Evolutionary conservation across 192 early-diverging fungal genomes (phyloP), one percentile per base, ranked within the genome.

Genomic region (Cladochytrium replicatum): DNA sequence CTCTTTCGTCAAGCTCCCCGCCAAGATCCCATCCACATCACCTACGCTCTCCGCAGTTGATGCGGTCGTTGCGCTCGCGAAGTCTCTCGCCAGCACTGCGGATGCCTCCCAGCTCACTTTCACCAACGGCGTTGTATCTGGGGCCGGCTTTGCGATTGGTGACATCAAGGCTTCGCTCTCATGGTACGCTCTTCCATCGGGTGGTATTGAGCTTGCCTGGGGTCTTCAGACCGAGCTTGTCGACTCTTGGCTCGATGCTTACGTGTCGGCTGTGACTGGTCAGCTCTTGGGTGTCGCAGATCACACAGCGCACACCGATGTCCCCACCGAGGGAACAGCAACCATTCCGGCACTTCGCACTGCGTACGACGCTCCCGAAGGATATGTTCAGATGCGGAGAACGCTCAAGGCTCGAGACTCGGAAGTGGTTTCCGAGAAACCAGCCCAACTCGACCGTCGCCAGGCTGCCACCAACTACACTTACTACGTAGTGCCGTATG

Each of bases 141-240:
- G n/a, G n/a, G n/a, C n/a, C n/a, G n/a, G n/a, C n/a, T n/a, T n/a
- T n/a, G n/a, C n/a, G n/a, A n/a, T n/a, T n/a, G n/a, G n/a, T n/a
- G n/a, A n/a, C n/a, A n/a, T n/a, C n/a, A n/a, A n/a, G n/a, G n/a
- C n/a, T n/a, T n/a, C n/a, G n/a, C n/a, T n/a, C n/a, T n/a, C n/a
- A n/a, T n/a, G n/a, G n/a, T n/a, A n/a, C n/a, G n/a, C n/a, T n/a
- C 52, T 8, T 3, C 43, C 48, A 2, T 41, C 43, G 15, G 38
- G 49, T 43, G 28, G 17, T 28, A 24, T 52, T 25, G 48, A 62
- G 34, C 37, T 13, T 7, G 43, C 37, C 23, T 53, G 44, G 48
- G 49, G 48, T 41, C 34, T 66, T 27, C 43, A 61, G 32, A 13
- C 61, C 44, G n/a, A 42, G n/a, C 32, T 46, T 7, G 32, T 15